These are phyloP conservation scores for Scenedesmus sp. DNA, from an alignment of 163 green algal genomes.

Conservation along the genomic window DNA sequence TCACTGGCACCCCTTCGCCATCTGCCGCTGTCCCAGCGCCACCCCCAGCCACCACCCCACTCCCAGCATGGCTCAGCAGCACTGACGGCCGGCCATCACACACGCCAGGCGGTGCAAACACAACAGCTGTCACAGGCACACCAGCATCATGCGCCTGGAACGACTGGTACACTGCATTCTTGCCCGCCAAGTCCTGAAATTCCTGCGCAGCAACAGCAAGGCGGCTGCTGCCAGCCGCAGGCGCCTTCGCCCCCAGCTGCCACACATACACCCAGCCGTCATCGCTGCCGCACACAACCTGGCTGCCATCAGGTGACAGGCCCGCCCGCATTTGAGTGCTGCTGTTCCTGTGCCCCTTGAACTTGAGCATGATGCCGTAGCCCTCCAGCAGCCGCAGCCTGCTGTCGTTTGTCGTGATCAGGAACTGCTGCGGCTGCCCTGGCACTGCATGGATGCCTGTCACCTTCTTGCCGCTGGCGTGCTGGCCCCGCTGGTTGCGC, in stretches of 20 bases:
- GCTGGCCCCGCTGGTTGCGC: conserved; percentile 77
- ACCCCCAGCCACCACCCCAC: background rate
- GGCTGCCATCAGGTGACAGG: conserved; percentile 76
- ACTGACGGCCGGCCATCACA: background rate
- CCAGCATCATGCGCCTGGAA: conserved; percentile 85
- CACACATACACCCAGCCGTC: conserved; percentile 94
- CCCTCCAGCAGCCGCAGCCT: conserved; percentile 79
- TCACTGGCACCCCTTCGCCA: background rate
- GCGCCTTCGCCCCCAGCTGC: conserved; percentile 49
- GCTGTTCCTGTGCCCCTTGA: conserved; percentile 92
- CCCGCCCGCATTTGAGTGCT: conserved; percentile 85
- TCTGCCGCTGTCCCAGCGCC: conserved; percentile 1
- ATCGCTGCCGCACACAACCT: conserved; percentile 92
- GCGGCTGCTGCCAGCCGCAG: conserved; percentile 32
- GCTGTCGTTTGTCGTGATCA: conserved; percentile 95
- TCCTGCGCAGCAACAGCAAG: conserved; percentile 6
- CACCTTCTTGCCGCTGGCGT: conserved; percentile 87
- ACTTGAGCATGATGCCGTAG: conserved; percentile 80
- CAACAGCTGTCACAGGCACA: conserved; percentile 84
- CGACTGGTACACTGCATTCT: conserved; percentile 82
- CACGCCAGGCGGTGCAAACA: conserved; percentile 42
- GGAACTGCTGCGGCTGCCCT: conserved; percentile 71
- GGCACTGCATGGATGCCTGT: conserved; percentile 81
- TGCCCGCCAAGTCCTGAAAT: conserved; percentile 62
- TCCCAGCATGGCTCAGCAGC: background rate